phyloP scores from a whole-genome alignment of 306 rosid genomes.

The Fagus crenata region DNA sequence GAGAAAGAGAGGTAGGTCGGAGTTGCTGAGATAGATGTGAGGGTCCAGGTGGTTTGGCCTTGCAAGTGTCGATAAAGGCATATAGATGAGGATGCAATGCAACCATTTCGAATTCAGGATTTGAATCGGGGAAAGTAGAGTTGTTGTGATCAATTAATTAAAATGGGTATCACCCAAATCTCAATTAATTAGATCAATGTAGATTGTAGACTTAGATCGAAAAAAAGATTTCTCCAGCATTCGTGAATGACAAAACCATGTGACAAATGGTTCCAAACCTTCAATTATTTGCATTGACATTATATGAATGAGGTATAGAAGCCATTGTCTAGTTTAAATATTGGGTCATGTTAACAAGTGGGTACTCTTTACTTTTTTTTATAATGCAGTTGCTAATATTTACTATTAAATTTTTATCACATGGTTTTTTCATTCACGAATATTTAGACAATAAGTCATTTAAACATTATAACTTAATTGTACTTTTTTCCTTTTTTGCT shows the following conservation, averaged over 20 bases:
- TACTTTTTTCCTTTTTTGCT: too few relatives aligned
- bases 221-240: too few relatives aligned
- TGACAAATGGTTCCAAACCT: neutral
- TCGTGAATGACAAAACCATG: neutral
- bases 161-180: neutral
- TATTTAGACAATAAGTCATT: too few relatives aligned
- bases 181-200: neutral
- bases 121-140: too few relatives aligned
- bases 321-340: neutral
- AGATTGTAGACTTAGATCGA: neutral
- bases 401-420: neutral
- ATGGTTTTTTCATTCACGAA: too few relatives aligned
- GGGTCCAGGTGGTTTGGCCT: too few relatives aligned
- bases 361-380: too few relatives aligned
- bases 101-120: neutral
- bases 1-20: neutral
- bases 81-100: neutral
- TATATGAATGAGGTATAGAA: neutral
- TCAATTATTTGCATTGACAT: neutral
- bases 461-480: too few relatives aligned
- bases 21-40: neutral
- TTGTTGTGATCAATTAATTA: neutral
- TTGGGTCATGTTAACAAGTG: too few relatives aligned
- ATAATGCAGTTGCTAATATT: neutral
- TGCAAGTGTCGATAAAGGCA: too few relatives aligned